Evolutionary conservation across 78 protist species (phyloP).

Genomic region (Speleostelium caveatum): DNA sequence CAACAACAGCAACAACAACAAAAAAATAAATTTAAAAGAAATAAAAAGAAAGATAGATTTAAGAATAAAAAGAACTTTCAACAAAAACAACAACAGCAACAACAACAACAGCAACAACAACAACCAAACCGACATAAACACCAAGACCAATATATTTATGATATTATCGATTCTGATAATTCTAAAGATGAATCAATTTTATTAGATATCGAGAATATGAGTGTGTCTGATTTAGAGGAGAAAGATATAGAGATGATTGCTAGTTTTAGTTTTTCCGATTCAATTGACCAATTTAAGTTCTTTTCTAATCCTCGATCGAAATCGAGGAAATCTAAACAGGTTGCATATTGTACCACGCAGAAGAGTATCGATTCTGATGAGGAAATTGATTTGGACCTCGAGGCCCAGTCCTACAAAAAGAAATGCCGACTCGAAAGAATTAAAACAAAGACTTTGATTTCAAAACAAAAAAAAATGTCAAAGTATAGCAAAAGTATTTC

Average conservation of each 20-base stretch:
- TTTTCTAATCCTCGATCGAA: neutral
- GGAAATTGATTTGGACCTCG: slow-evolving; percentile 52
- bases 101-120: neutral
- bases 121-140: neutral
- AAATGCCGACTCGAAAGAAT: slow-evolving; percentile 63
- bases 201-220: slow-evolving; percentile 9
- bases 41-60: slow-evolving; percentile 55
- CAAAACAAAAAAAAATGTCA: neutral
- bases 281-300: neutral
- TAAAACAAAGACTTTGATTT: neutral
- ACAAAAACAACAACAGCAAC: neutral
- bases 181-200: neutral
- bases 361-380: slow-evolving; percentile 65
- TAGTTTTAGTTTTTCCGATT: neutral
- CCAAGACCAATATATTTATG: too few relatives aligned
- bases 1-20: neutral
- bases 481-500: neutral
- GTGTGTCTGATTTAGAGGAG: slow-evolving; percentile 28
- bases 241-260: neutral
- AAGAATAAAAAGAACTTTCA: slow-evolving; percentile 18
- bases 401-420: slow-evolving; percentile 50
- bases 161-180: neutral
- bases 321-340: too few relatives aligned
- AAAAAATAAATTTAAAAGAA: slow-evolving; percentile 26
- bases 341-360: too few relatives aligned